Base-by-base conservation (phyloP, 306 rosid species). In the Arachis stenosperma region DNA sequence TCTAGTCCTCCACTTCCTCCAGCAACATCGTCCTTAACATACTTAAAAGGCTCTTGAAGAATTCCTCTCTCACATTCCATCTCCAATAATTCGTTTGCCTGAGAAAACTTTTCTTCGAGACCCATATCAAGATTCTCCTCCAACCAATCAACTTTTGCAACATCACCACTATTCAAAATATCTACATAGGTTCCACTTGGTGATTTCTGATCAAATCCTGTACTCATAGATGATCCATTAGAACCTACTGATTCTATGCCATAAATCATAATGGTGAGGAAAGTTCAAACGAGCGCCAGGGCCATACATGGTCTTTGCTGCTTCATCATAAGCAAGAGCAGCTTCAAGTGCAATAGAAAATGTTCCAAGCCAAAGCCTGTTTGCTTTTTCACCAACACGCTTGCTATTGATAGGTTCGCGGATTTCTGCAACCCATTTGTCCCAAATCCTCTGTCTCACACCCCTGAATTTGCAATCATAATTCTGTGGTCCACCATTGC, bases 401-500 rank as follows among this genome's bases (percentile, higher is more conserved):
- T 58, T 64, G 6, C 74, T 65, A 4, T 64, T 61, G 54, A 76
- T 81, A 0, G 97, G 97, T 67, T 90, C 93, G 1, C 97, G 82
- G 62, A 94, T 94, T 65, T 94, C 99, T 22, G 96, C 88, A 1
- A 91, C 97, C 99, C 99, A 94, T 46, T 90, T 94, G 0, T 97
- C 97, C 99, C 96, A 91, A 83, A 86, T 88, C 85, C 96, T 89
- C 78, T 91, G 96, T 29, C 99, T 78, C 54, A 91, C 97, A 8
- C 99, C 99, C 79, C 99, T 86, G 66, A 74, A 94, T 14, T 73
- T 81, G 75, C 83, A 88, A 41, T 73, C 83, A 1, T 90, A 85
- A 69, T 94, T 94, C 70, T 94, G 84, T n/a, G 97, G 95, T n/a
- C 97, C 99, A 0, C 96, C 96, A 86, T 94, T 91, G 10, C 99